phyloP scores from a whole-genome alignment of 1,284 basidiomycete species.

The Ceratobasidium sp. region DNA sequence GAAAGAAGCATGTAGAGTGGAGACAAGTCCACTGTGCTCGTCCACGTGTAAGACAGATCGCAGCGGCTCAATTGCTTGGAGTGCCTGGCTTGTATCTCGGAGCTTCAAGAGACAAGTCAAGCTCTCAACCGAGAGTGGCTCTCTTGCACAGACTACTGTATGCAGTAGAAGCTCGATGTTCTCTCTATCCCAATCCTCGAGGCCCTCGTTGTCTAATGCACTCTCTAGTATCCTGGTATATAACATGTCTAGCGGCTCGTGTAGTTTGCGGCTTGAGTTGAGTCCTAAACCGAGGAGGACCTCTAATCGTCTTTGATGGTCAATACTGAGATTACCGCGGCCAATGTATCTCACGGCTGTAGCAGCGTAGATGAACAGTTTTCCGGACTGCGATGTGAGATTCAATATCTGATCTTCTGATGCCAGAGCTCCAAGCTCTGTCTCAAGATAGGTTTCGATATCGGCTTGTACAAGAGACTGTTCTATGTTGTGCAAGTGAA shows the following conservation, averaged over 20 bases:
- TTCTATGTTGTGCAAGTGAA: slow-evolving; percentile 36
- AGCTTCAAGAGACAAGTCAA: neutral
- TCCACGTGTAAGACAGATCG: neutral
- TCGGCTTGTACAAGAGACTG: slow-evolving; percentile 26
- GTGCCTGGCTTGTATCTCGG: neutral
- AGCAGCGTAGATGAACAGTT: slow-evolving; percentile 41
- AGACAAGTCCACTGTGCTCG: neutral
- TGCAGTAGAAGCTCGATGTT: neutral
- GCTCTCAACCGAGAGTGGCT: neutral
- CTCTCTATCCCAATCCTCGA: neutral
- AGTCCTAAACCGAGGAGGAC: neutral
- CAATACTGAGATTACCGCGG: neutral
- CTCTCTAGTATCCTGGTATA: neutral
- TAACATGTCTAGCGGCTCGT: neutral
- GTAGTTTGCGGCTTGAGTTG: neutral
- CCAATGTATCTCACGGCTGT: slow-evolving; percentile 32
- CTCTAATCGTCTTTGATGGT: neutral
- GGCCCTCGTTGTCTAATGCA: neutral
- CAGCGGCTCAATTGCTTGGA: neutral
- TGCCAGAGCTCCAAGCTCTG: neutral
- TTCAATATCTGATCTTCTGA: neutral
- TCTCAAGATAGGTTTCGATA: slow-evolving; percentile 21
- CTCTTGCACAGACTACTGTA: slow-evolving; percentile 6
- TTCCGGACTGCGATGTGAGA: neutral
- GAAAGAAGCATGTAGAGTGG: neutral